Conservation (phyloP, 2,329 filamentous ascomycete genomes). For the Monilinia polystroma region DNA sequence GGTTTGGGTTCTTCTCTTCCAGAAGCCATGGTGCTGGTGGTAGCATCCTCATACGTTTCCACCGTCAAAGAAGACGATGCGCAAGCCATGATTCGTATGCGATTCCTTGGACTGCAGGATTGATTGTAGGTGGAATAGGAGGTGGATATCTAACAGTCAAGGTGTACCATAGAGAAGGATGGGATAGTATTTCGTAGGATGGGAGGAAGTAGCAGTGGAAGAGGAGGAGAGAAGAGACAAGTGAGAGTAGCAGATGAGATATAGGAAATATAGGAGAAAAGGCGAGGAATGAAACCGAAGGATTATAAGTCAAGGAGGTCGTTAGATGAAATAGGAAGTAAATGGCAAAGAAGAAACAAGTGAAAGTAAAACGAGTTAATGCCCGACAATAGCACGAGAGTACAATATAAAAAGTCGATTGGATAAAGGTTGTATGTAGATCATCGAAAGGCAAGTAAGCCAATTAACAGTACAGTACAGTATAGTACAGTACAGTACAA, state of each 20-base stretch:
- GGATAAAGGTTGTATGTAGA: background rate
- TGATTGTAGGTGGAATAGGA: background rate
- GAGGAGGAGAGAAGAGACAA: no score
- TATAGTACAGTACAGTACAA: no score
- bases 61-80: constrained; percentile 39
- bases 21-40: constrained; percentile 29
- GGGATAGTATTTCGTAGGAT: background rate
- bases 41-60: constrained; percentile 36
- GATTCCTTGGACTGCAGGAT: background rate
- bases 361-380: constrained; percentile 18
- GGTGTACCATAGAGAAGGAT: background rate
- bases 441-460: background rate
- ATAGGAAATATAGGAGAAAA: constrained; percentile 1
- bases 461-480: background rate
- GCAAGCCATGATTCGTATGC: constrained; percentile 36
- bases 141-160: background rate
- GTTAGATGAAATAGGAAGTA: background rate
- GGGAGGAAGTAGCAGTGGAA: background rate
- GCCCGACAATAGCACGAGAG: constrained; percentile 13
- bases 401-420: constrained; percentile 12
- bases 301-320: background rate
- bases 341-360: constrained; percentile 4
- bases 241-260: no score
- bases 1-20: constrained; percentile 31
- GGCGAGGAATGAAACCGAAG: background rate